Conservation (phyloP, 306 rosid genomes). For the Castanea mollissima region DNA sequence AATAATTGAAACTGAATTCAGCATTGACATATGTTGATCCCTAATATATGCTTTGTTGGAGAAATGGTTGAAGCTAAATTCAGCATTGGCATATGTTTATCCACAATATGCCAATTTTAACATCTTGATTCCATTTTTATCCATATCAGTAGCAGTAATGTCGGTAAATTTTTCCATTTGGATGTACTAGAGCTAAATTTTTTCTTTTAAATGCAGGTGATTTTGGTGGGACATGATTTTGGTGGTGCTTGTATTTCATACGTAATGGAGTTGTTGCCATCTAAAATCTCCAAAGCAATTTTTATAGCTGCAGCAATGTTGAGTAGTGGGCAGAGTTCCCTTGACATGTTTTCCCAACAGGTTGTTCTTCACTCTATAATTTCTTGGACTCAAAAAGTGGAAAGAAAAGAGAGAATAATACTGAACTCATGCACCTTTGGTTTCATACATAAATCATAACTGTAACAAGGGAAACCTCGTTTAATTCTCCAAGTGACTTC, state of each 20-base stretch:
- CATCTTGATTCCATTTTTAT: no score
- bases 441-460: not conserved
- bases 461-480: not conserved
- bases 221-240: slow-evolving; percentile 95
- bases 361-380: slow-evolving; percentile 36
- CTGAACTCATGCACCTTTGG: not conserved
- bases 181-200: not conserved
- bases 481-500: not conserved
- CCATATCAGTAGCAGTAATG: no score
- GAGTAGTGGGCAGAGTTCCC: slow-evolving; percentile 76
- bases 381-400: not conserved
- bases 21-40: not conserved
- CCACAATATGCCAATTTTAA: no score
- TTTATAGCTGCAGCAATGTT: slow-evolving; percentile 92
- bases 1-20: not conserved
- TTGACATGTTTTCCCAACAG: slow-evolving; percentile 83
- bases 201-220: slow-evolving; percentile 52
- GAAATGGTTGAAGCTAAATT: not conserved
- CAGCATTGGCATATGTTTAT: not conserved
- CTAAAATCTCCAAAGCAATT: slow-evolving; percentile 77
- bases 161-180: not conserved
- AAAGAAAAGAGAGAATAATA: not conserved
- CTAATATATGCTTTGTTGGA: no score
- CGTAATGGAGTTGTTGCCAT: slow-evolving; percentile 83
- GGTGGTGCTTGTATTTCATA: slow-evolving; percentile 91